Evolutionary conservation across 371 early-diverging fungal species (phyloP).

Genomic region (Mucor circinelloides): DNA sequence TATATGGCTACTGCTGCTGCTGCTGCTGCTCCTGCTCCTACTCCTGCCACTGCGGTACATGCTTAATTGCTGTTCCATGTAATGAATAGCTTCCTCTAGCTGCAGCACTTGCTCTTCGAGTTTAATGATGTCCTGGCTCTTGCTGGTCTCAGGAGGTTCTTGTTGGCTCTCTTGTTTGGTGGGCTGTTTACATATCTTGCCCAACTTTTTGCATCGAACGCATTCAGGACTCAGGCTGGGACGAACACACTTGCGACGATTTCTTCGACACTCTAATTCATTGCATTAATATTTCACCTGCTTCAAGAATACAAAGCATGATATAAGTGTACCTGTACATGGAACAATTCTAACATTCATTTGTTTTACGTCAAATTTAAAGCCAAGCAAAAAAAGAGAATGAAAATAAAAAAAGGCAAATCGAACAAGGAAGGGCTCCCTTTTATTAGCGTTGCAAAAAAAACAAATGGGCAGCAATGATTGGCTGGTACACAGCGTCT

Average conservation of each 20-base stretch:
- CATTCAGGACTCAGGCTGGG: not conserved
- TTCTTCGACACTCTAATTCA: slow-evolving; percentile 16
- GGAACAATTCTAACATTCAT: slow-evolving; percentile 13
- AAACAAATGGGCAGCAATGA: not conserved
- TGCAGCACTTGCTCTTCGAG: not conserved
- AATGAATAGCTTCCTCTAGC: not conserved
- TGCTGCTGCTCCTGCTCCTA: not conserved
- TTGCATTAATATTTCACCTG: too few relatives aligned
- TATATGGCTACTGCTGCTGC: not conserved
- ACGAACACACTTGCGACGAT: slow-evolving; percentile 22
- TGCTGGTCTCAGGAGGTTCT: not conserved
- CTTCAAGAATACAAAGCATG: too few relatives aligned
- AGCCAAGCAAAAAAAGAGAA: not conserved
- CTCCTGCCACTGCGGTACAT: not conserved
- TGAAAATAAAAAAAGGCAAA: not conserved
- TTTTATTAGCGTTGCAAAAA: not conserved
- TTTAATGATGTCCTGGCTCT: not conserved
- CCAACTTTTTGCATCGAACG: slow-evolving; percentile 11
- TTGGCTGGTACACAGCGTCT: not conserved
- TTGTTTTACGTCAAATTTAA: not conserved
- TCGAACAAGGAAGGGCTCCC: not conserved
- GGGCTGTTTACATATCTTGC: slow-evolving; percentile 6
- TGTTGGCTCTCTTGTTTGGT: not conserved
- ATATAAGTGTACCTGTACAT: slow-evolving; percentile 9
- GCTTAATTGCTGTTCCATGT: slow-evolving; percentile 7